Evolutionary conservation across 2,329 filamentous ascomycete genomes (phyloP).

Genomic region (Monosporascus sp.): DNA sequence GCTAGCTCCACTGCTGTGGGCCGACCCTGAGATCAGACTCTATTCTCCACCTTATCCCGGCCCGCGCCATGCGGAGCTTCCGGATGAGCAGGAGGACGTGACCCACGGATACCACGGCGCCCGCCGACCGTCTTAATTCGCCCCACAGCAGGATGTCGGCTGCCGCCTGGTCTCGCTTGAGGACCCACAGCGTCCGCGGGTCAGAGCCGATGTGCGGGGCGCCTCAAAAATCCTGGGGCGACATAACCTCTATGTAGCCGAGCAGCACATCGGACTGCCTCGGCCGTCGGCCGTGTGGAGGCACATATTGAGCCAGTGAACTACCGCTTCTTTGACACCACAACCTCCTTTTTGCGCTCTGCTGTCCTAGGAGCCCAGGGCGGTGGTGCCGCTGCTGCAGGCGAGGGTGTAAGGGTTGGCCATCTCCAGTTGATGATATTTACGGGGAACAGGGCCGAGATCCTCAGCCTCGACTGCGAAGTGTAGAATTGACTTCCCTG

Average conservation of each 20-base stretch:
- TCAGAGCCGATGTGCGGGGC: constrained; percentile 73
- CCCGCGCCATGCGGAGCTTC: constrained; percentile 21
- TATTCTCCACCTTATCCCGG: too few species aligned
- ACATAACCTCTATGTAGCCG: constrained; percentile 47
- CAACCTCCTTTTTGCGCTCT: constrained; percentile 36
- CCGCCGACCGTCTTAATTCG: constrained; percentile 65
- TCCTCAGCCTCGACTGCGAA: constrained; percentile 41
- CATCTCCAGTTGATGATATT: constrained; percentile 85
- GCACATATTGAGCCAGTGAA: constrained; percentile 91
- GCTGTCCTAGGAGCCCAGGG: constrained; percentile 65
- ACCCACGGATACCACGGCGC: constrained; percentile 53
- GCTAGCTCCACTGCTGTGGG: too few species aligned
- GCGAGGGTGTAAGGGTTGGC: constrained; percentile 69
- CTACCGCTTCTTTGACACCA: constrained; percentile 55
- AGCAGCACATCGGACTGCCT: constrained; percentile 45
- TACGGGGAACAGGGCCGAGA: constrained; percentile 60
- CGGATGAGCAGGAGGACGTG: constrained; percentile 58
- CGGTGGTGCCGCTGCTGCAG: constrained; percentile 64
- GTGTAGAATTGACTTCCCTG: constrained; percentile 14
- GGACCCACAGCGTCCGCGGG: constrained; percentile 60
- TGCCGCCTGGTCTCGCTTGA: constrained; percentile 62
- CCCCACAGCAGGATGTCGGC: constrained; percentile 75
- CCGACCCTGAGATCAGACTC: too few species aligned
- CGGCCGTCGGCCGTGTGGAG: constrained; percentile 70
- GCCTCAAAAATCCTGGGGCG: constrained; percentile 81